Base-by-base conservation (phyloP, 2,329 filamentous ascomycete species). In the Aspergillus floridensis region DNA sequence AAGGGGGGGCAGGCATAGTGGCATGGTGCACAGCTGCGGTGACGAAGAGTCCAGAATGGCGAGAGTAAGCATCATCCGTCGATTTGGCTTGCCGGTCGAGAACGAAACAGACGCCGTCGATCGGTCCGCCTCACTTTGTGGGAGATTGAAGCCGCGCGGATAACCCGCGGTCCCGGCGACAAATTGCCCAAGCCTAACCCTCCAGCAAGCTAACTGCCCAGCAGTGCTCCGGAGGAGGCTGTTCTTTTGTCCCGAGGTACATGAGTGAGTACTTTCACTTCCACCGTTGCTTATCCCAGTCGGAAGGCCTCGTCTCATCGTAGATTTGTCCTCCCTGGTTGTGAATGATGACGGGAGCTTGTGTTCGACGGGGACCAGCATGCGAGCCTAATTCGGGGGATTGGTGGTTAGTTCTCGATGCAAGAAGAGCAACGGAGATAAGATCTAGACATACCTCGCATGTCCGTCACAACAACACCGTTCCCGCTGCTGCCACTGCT, bases 261-360 rank as follows among this genome's bases (percentile, higher is more conserved):
- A 1, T 1, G 1, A 19, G 8, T 1, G 1, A 4, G 16, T 35
- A 6, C 11, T 4, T 62, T 63, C 72, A 74, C 63, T 74, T 74
- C 72, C 72, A 74, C 59, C 72, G 72, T 63, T 74, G 72, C 63
- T 74, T 74, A 62, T 74, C 72, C 72, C 72, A 74, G 61, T 74
- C 72, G 4, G 71, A 73, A 1, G 72, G 72, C 59, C 72, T 65
- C 22, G 72, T 74, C 59, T 74, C 71, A 58, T 74, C 72, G 62
- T 72, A 74, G 57, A 69, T 72, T 56, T 70, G 72, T 49, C 72
- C 72, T 53, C 72, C 72, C 63, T 71, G 68, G 63, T 74, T 74
- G 49, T 74, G 72, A 49, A 74, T 57, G 48, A 74, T 59, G 19
- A 74, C 72, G 46, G 70, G 69, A 46, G 71, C 70, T 65, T 72